A percentile compares a stretch with the other conserved stretches of the same genome.
These are phyloP conservation scores for Verticillium zaregamsianum DNA, from an alignment of 2,329 filamentous ascomycete genomes.

Conservation along the genomic window DNA sequence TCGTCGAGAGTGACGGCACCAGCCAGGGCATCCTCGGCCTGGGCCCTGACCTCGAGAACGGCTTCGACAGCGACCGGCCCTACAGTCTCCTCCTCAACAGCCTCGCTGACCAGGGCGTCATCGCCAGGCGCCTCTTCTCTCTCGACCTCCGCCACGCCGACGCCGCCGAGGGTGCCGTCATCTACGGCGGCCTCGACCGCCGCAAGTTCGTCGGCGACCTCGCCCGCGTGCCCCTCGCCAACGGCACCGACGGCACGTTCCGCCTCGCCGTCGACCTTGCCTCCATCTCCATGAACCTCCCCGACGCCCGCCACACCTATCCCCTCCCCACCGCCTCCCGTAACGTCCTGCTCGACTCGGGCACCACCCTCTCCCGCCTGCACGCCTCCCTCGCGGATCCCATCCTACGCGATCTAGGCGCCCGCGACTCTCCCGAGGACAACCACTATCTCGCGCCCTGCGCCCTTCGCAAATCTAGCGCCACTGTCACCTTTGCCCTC, in stretches of 20 bases:
- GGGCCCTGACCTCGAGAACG: slow-evolving; percentile 33
- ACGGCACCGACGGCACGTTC: slow-evolving; percentile 27
- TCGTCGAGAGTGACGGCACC: slow-evolving; percentile 38
- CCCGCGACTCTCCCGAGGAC: slow-evolving; percentile 26
- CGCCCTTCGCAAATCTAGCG: slow-evolving; percentile 24
- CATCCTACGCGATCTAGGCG: slow-evolving; percentile 39
- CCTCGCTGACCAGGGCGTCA: slow-evolving; percentile 41
- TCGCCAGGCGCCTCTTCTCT: slow-evolving; percentile 45
- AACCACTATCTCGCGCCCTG: slow-evolving; percentile 44
- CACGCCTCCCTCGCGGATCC: slow-evolving; percentile 36
- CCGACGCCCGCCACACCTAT: slow-evolving; percentile 15
- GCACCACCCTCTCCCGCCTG: slow-evolving; percentile 45
- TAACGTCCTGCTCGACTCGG: slow-evolving; percentile 47
- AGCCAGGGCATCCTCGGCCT: slow-evolving; percentile 49
- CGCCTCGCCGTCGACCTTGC: slow-evolving; percentile 29
- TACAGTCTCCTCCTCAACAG: slow-evolving; percentile 53
- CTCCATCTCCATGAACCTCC: slow-evolving; percentile 25
- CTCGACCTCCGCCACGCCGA: slow-evolving; percentile 44
- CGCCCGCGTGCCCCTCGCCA: slow-evolving; percentile 36
- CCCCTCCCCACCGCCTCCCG: slow-evolving; percentile 24
- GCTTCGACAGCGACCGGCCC: slow-evolving; percentile 29
- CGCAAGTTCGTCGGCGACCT: slow-evolving; percentile 46
- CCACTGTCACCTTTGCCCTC: slow-evolving; percentile 46
- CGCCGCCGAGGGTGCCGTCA: slow-evolving; percentile 40
- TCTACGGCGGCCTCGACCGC: slow-evolving; percentile 50